These are phyloP conservation scores for Drechslerella dactyloides DNA, from an alignment of 2,329 filamentous ascomycete genomes.

Conservation along the genomic window DNA sequence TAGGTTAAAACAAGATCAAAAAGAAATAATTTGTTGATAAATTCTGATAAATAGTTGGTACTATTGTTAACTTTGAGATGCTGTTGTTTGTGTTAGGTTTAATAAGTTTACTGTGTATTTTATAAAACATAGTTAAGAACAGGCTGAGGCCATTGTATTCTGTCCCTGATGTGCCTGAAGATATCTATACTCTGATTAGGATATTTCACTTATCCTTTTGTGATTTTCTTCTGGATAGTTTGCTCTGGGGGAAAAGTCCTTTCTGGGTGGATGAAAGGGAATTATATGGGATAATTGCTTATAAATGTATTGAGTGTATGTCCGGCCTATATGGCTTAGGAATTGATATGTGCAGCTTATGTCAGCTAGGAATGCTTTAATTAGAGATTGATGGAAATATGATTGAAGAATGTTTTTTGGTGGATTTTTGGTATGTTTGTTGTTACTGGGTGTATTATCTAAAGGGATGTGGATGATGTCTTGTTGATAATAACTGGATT, in stretches of 20 bases:
- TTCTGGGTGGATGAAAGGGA: conserved; percentile 7
- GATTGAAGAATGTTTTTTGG: conserved; percentile 55
- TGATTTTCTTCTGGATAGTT: too few species aligned
- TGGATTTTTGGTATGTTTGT: conserved; percentile 57
- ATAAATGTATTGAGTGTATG: conserved; percentile 56
- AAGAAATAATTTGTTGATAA: conserved; percentile 2
- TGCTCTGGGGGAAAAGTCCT: too few species aligned
- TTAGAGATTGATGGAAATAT: conserved; percentile 47
- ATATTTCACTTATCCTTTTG: too few species aligned
- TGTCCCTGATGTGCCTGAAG: conserved; percentile 15
- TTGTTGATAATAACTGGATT: conserved; percentile 35
- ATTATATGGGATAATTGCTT: conserved; percentile 7
- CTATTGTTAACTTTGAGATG: conserved; percentile 21
- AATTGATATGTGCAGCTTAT: conserved; percentile 55
- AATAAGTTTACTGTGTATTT: conserved; percentile 10
- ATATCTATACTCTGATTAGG: too few species aligned
- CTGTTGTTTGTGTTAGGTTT: conserved; percentile 10
- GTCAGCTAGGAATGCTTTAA: conserved; percentile 39
- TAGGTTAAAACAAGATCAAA: neutral
- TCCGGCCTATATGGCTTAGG: conserved; percentile 51
- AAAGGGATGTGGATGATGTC: conserved; percentile 54
- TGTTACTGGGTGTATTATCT: conserved; percentile 58
- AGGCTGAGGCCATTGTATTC: conserved; percentile 21
- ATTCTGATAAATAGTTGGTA: conserved; percentile 22
- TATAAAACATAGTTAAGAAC: neutral